These are phyloP conservation scores for Alternaria gansuensis DNA, from an alignment of 2,329 filamentous ascomycete genomes.

Conservation along the genomic window DNA sequence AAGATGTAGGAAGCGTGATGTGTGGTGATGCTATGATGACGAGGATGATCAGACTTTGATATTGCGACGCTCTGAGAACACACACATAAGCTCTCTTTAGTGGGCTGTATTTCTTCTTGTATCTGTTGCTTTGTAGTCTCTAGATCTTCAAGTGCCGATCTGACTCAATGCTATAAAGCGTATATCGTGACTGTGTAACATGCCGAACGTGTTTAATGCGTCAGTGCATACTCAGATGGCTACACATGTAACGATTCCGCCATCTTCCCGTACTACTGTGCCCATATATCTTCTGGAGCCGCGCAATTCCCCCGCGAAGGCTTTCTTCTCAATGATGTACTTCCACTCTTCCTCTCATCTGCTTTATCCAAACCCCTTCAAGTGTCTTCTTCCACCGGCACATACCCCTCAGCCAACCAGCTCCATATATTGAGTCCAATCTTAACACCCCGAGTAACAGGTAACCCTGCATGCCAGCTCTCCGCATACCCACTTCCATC, in stretches of 20 bases:
- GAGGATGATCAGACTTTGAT: not conserved
- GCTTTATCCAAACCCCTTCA: not conserved
- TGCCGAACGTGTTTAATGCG: not conserved
- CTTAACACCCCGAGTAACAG: conserved; percentile 65
- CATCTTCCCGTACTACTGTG: not conserved
- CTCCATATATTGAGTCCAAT: conserved; percentile 72
- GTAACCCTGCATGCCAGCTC: conserved; percentile 69
- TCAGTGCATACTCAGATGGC: not conserved
- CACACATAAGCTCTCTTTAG: too few relatives aligned
- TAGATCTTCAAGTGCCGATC: not conserved
- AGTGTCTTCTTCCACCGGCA: conserved; percentile 20
- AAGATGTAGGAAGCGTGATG: conserved; percentile 12
- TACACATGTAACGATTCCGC: too few relatives aligned
- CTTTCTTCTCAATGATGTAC: not conserved
- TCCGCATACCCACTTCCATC: conserved; percentile 67
- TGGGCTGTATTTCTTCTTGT: not conserved
- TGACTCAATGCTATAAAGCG: not conserved
- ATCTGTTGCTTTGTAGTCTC: not conserved
- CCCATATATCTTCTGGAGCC: not conserved
- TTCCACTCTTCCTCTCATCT: not conserved
- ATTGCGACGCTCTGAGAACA: not conserved
- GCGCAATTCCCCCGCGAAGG: not conserved
- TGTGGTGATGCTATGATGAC: not conserved
- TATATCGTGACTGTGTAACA: not conserved
- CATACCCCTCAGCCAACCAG: conserved; percentile 61